Evolutionary conservation across 2,329 filamentous ascomycete genomes (phyloP).

Genomic region (Emmonsiellopsis sp.): DNA sequence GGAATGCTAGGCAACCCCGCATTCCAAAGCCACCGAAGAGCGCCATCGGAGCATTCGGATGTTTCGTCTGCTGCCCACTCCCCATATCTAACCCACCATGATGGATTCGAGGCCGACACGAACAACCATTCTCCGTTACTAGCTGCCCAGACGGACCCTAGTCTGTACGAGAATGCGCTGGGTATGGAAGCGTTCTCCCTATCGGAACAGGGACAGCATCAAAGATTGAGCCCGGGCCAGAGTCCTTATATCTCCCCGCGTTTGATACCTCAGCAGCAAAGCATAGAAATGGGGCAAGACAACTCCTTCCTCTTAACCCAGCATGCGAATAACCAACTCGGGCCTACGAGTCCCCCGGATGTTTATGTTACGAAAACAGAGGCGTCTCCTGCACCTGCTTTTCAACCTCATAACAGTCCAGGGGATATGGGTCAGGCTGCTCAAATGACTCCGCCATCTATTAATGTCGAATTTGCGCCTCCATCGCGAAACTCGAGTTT

Average conservation of each 20-base stretch:
- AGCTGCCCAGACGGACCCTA: conserved; percentile 58
- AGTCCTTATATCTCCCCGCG: conserved; percentile 64
- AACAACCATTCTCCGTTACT: conserved; percentile 72
- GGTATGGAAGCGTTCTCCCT: conserved; percentile 74
- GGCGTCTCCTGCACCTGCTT: conserved; percentile 37
- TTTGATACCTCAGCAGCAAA: conserved; percentile 58
- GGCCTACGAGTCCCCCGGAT: conserved; percentile 37
- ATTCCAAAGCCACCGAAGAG: conserved; percentile 75
- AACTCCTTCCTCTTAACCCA: conserved; percentile 38
- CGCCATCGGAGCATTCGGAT: conserved; percentile 86
- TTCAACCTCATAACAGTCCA: conserved; percentile 39
- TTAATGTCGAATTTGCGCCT: conserved; percentile 88
- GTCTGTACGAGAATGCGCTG: conserved; percentile 67
- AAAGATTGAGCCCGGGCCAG: conserved; percentile 53
- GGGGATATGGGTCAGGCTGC: conserved; percentile 59
- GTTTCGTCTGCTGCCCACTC: conserved; percentile 78
- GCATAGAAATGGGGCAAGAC: conserved; percentile 48
- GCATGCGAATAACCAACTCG: conserved; percentile 40
- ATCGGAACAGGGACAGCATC: conserved; percentile 51
- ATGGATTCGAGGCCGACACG: conserved; percentile 67
- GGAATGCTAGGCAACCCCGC: conserved; percentile 45
- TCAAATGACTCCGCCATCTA: conserved; percentile 83
- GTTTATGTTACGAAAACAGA: conserved; percentile 42
- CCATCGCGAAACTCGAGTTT: conserved; percentile 58
- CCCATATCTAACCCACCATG: conserved; percentile 67